Evolutionary conservation across 192 early-diverging fungal species (phyloP), one percentile per base, ranked within the genome.

Genomic region (Umbelopsis ramanniana): DNA sequence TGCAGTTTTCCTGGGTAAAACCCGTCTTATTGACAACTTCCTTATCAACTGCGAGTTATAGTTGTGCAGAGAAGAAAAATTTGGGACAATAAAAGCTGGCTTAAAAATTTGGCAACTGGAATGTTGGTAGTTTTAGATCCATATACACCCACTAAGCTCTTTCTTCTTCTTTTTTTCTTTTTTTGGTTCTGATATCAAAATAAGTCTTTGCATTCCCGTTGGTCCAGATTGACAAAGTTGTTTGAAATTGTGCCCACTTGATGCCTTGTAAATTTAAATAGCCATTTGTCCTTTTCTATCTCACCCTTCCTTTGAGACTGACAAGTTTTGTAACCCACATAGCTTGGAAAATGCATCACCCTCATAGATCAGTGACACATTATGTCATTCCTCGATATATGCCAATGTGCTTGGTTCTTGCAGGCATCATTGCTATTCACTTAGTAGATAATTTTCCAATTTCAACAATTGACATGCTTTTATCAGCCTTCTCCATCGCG

Each of bases 21-120:
- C 97, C 11, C 85, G 97, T 35, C 85, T 99, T 33, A 97, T 99
- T 68, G 97, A 99, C 81, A 99, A 99, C 81, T 74, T 96, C 10
- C 76, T 97, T 8, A 74, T 98, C 3, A 67, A 75, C 38, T 52
- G 52, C 52, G 57, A 63, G 12, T n/a, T 63, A 29, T 21, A 50
- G n/a, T 2, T n/a, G 19, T n/a, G 48, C 19, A 63, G 11, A 37
- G 26, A 37, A 35, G 33, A 63, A 55, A 38, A 63, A 54, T 54
- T 63, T 63, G 17, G 29, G 15, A 21, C 10, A 46, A 10, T 15
- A n/a, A 2, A 38, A 63, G 7, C 57, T 63, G 57, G 57, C 57
- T 63, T 12, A 26, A 35, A 63, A 63, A 19, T 63, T 63, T 35
- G 33, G 12, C 57, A 63, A 63, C 57, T 63, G 57, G 57, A 63